Percentiles rank a stretch among this genome's conserved stretches.
Conservation (phyloP, 1,284 basidiomycete species). For the Trichosporon asahii region DNA sequence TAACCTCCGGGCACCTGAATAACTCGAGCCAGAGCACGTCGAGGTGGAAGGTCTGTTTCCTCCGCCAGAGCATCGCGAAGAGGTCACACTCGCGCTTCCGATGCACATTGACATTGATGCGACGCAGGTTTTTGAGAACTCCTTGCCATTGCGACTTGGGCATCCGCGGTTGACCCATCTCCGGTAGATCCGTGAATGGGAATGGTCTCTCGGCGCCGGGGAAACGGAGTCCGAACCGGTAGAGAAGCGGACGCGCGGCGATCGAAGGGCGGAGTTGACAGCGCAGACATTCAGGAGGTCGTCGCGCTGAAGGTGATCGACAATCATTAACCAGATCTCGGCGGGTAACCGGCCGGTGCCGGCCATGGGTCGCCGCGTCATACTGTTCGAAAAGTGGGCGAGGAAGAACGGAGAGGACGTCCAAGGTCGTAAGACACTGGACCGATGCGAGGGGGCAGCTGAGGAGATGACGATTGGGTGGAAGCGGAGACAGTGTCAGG, state of each 20-base stretch:
- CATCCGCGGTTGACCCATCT: background rate
- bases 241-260: background rate
- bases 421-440: background rate
- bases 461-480: no score
- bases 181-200: background rate
- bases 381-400: background rate
- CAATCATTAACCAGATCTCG: background rate
- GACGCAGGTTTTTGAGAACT: background rate
- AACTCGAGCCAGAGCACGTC: no score
- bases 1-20: no score
- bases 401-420: background rate
- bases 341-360: background rate
- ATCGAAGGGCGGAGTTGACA: background rate
- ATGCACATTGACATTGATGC: background rate
- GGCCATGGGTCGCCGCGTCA: background rate
- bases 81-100: no score
- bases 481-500: no score
- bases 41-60: no score
- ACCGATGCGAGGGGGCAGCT: no score
- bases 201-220: background rate
- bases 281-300: background rate
- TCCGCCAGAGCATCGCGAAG: no score
- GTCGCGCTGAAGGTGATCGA: background rate
- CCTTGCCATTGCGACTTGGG: background rate
- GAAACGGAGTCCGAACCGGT: background rate